Evolutionary conservation across 352 stramenopile species (phyloP), one percentile per base, ranked within the genome.

Genomic region (Phytopythium aichiense): DNA sequence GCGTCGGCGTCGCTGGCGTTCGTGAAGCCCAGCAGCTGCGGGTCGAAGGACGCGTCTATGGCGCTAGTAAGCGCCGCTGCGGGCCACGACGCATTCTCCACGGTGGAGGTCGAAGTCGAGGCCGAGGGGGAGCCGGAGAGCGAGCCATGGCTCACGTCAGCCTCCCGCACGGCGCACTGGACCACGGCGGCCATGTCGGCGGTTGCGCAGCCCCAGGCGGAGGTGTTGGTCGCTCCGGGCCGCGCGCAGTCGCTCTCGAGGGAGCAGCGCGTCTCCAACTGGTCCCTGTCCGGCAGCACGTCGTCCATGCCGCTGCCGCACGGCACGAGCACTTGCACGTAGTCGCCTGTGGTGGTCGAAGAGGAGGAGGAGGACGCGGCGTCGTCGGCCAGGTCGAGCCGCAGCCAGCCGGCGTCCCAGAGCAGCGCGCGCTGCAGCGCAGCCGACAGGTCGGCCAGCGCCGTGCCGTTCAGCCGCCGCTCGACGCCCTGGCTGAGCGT

Each of bases 241-340:
- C 30, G 50, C 22, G 2, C 18, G 18, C 50, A 56, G 30, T 56
- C 31, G 30, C 50, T 56, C 50, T 56, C 50, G 7, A 40, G 0
- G 6, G n/a, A 18, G 31, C 50, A 56, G 18, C 31, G n/a, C 43
- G 20, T 18, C 16, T 56, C 64, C 31, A 81, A 66, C 7, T 63
- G n/a, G 6, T 37, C 11, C 0, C 59, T 12, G 1, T 40, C 33
- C n/a, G 63, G 64, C 50, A 84, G 75, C 37, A 75, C 63, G 58
- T 73, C 72, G 53, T 65, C 69, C 72, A 84, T 84, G n/a, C 67
- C 76, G 33, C 63, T 65, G 1, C 64, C 72, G 37, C 74, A 81
- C 9, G 63, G 58, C 31, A 84, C 74, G 53, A 77, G 76, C 8
- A 81, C 70, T 35, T 84, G 69, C 6, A 74, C 48, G 58, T 78